Conservation (phyloP, 257 asterid genomes). For the Nicotiana knightiana region DNA sequence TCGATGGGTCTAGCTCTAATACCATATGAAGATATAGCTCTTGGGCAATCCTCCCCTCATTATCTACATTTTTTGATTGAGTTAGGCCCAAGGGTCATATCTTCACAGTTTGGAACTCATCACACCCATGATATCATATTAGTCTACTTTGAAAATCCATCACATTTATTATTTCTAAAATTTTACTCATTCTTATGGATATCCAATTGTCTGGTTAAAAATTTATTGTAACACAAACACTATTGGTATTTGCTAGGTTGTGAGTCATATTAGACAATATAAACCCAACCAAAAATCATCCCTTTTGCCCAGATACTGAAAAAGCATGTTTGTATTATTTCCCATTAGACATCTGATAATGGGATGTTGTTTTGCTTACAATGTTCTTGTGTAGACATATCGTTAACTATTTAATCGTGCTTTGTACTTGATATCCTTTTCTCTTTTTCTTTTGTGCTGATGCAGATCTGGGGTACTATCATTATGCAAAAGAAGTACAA, state of each 20-base stretch:
- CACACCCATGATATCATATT: neutral
- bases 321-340: neutral
- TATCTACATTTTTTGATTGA: too few relatives aligned
- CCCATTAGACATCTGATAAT: neutral
- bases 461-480: slow-evolving; percentile 94
- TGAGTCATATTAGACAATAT: neutral
- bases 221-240: neutral
- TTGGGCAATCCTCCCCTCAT: too few relatives aligned
- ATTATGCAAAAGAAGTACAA: slow-evolving; percentile 96
- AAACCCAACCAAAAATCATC: neutral
- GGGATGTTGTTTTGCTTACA: neutral
- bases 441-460: slow-evolving; percentile 17
- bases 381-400: neutral
- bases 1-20: too few relatives aligned
- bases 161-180: neutral
- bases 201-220: neutral
- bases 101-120: neutral
- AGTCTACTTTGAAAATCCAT: neutral
- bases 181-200: neutral
- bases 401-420: neutral
- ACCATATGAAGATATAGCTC: too few relatives aligned
- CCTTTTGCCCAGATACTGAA: neutral
- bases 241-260: neutral
- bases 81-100: too few relatives aligned
- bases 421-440: slow-evolving; percentile 5